These are phyloP conservation scores for Zygoascus biomembranicola DNA, from an alignment of 805 yeast genomes.

Conservation along the genomic window DNA sequence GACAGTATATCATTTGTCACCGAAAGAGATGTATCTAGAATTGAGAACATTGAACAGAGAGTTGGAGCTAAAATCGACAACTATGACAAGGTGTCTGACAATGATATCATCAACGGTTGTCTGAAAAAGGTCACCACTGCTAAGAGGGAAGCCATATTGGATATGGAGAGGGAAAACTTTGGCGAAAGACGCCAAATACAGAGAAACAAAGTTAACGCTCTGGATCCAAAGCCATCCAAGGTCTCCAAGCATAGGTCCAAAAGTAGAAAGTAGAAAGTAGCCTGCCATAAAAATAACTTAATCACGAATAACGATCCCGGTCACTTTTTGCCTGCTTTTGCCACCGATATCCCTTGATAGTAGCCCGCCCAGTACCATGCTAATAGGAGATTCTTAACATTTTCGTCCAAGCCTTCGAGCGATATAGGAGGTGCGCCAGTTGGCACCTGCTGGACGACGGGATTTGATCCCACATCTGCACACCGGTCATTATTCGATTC, in stretches of 20 bases:
- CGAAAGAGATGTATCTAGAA: constrained; percentile 74
- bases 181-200: constrained; percentile 62
- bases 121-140: constrained; percentile 68
- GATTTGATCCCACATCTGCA: not conserved
- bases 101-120: constrained; percentile 63
- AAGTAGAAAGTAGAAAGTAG: not conserved
- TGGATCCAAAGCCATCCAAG: not conserved
- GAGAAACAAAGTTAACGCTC: constrained; percentile 30
- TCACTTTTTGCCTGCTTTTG: not conserved
- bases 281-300: not conserved
- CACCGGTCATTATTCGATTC: constrained; percentile 1
- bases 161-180: constrained; percentile 84
- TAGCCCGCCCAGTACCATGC: constrained; percentile 27
- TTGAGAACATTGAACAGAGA: constrained; percentile 80
- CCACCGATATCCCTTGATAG: constrained; percentile 20
- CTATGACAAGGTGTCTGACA: constrained; percentile 64
- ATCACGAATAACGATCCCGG: not conserved
- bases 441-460: not conserved
- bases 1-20: constrained; percentile 74
- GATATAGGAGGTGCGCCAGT: constrained; percentile 1
- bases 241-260: not conserved
- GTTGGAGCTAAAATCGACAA: constrained; percentile 73
- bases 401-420: constrained; percentile 15
- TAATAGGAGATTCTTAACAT: constrained; percentile 16
- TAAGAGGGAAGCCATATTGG: constrained; percentile 84